Conservation (phyloP, 225 moss, liverwort and hornwort genomes). For the Lunularia cruciata region DNA sequence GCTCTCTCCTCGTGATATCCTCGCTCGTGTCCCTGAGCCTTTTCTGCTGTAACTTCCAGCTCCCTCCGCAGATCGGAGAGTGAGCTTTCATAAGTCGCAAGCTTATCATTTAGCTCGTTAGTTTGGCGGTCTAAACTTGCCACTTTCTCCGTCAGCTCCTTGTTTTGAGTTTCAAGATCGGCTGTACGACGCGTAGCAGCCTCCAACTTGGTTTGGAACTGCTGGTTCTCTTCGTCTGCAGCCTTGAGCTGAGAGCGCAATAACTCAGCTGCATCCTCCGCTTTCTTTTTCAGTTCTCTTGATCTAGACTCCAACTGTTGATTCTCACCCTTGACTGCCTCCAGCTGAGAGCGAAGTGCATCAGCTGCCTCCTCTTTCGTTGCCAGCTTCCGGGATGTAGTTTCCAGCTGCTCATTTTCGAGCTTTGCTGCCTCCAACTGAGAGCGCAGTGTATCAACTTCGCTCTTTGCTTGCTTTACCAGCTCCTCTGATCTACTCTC, state of each 20-base stretch:
- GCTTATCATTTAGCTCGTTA: constrained; percentile 7
- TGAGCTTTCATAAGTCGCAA: background rate
- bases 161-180: background rate
- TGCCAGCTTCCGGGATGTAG: background rate
- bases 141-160: constrained; percentile 1
- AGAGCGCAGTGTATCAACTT: background rate
- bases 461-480: background rate
- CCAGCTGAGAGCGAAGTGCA: constrained; percentile 5
- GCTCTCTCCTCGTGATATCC: constrained; percentile 10
- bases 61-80: constrained; percentile 4
- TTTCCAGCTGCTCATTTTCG: background rate
- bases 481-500: background rate
- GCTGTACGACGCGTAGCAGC: background rate
- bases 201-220: background rate
- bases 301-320: background rate
- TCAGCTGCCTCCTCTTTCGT: constrained; percentile 1
- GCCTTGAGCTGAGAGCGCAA: background rate
- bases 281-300: too few species aligned
- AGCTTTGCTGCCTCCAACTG: constrained; percentile 10
- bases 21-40: background rate
- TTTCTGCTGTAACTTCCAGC: background rate
- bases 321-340: background rate
- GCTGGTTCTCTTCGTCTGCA: background rate
- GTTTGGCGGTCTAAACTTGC: constrained; percentile 1
- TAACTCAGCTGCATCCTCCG: too few species aligned